A percentile compares a stretch with the other conserved stretches of the same genome.
phyloP scores from a whole-genome alignment of 2,329 filamentous ascomycete species.

The Colletotrichum siamense region DNA sequence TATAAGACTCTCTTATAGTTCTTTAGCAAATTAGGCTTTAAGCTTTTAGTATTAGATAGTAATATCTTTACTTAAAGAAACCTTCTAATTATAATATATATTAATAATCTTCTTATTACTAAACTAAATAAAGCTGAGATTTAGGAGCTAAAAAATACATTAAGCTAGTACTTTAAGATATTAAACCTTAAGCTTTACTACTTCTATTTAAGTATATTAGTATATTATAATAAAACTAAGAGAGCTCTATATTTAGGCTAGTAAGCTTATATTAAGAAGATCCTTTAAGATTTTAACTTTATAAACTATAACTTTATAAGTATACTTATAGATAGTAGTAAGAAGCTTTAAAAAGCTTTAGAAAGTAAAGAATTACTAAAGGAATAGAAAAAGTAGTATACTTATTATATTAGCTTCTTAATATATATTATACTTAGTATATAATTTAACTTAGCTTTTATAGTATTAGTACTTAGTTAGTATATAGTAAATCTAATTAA shows the following conservation, averaged over 20 bases:
- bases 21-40: not conserved
- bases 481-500: not conserved
- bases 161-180: not conserved
- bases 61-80: not conserved
- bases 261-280: not conserved
- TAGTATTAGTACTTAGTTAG: not conserved
- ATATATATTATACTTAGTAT: not conserved
- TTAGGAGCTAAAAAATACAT: not conserved
- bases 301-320: not conserved
- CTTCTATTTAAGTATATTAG: not conserved
- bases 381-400: not conserved
- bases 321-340: not conserved
- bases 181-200: not conserved
- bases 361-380: not conserved
- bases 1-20: not conserved
- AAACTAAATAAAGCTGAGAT: not conserved
- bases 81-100: too few relatives aligned
- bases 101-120: not conserved
- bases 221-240: not conserved
- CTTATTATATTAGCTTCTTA: not conserved
- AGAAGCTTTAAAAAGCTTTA: not conserved
- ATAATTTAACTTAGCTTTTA: not conserved
- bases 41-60: not conserved
- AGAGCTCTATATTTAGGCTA: not conserved
- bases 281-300: not conserved